phyloP scores from a whole-genome alignment of 108 stramenopile species.

The Skeletonema grethae region DNA sequence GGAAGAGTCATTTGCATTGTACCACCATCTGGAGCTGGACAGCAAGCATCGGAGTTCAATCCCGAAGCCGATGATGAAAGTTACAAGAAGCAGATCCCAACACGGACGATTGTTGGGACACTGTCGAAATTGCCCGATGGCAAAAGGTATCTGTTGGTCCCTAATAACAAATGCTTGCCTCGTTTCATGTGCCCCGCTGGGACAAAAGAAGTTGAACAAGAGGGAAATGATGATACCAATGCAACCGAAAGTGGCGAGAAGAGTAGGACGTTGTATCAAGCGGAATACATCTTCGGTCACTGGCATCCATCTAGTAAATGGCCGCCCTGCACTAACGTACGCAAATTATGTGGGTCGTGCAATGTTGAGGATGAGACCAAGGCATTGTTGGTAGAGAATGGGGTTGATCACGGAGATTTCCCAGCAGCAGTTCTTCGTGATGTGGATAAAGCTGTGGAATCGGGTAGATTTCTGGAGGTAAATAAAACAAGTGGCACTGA shows the following conservation, averaged over 20 bases:
- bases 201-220: slow-evolving; percentile 29
- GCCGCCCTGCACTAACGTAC: slow-evolving; percentile 77
- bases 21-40: slow-evolving; percentile 49
- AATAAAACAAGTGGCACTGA: slow-evolving; percentile 13
- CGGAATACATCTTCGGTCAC: slow-evolving; percentile 61
- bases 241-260: neutral
- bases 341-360: slow-evolving; percentile 68
- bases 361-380: slow-evolving; percentile 89
- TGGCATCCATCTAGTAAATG: slow-evolving; percentile 69
- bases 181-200: slow-evolving; percentile 53
- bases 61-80: slow-evolving; percentile 31
- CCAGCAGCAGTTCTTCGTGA: slow-evolving; percentile 67
- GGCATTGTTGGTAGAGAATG: slow-evolving; percentile 81
- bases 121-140: slow-evolving; percentile 43
- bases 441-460: slow-evolving; percentile 67
- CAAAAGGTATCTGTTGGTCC: slow-evolving; percentile 54
- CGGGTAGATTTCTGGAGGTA: slow-evolving; percentile 52
- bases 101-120: slow-evolving; percentile 69
- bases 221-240: slow-evolving; percentile 20
- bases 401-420: slow-evolving; percentile 93
- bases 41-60: slow-evolving; percentile 42
- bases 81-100: slow-evolving; percentile 27
- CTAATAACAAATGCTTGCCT: slow-evolving; percentile 66
- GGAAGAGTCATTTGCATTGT: slow-evolving; percentile 70
- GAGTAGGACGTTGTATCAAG: slow-evolving; percentile 55